Evolutionary conservation across 2,329 filamentous ascomycete genomes (phyloP), one percentile per base, ranked within the genome.

Genomic region (Thelonectria olida): DNA sequence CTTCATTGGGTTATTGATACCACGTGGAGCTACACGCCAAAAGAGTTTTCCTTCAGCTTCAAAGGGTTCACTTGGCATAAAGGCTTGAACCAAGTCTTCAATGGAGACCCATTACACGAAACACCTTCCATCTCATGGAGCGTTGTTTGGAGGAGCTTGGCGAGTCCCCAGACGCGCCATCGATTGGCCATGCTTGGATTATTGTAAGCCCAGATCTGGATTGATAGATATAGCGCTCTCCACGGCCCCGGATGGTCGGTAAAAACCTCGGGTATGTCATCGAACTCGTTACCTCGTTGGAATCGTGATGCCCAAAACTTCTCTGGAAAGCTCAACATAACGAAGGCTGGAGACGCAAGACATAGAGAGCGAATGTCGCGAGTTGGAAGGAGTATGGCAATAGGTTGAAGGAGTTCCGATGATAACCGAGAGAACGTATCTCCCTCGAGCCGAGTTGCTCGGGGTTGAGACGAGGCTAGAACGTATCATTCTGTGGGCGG

Each of bases 271-370:
- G 23, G 20, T 7, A 68, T 23, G 28, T 44, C 22, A 7, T 61
- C 54, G 12, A 64, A 65, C 10, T 68, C 63, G 13, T 42, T 20
- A 1, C 28, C 58, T n/a, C 38, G 9, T 9, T 42, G 22, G 8
- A 68, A 66, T 8, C 64, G 48, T 2, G 66, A 67, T 25, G 19
- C 36, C 66, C 63, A 67, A 20, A 68, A 68, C 7, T 28, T 45
- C 9, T 66, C 63, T 1, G 52, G 36, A 2, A 64, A 9, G 25
- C 42, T 28, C 22, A 66, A 19, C 1, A 13, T 58, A 2, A 59
- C 63, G 15, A 68, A 64, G 4, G 31, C 61, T 13, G 38, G 60
- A 1, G 66, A 68, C 1, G 65, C 50, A 3, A 62, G 63, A 3
- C 66, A 58, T 1, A 67, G 25, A n/a, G 63, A 67, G 4, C 23